These are phyloP conservation scores for Perkinsus olseni DNA, from an alignment of 169 alveolate genomes.

Conservation along the genomic window DNA sequence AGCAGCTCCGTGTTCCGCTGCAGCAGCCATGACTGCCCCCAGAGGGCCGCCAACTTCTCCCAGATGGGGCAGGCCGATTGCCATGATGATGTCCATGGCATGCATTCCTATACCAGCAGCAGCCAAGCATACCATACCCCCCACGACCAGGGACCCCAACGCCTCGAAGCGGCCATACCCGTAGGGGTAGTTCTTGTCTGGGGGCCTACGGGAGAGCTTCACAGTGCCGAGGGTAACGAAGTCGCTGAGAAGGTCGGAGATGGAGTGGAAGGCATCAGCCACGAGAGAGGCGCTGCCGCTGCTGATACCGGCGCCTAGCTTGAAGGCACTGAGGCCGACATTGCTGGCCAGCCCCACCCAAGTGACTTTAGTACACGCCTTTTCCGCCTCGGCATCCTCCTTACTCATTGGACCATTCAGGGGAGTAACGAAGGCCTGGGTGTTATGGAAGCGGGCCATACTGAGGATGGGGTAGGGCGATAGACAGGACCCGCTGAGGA, in stretches of 20 bases:
- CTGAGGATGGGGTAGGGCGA: too few species aligned
- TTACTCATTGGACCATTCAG: background rate
- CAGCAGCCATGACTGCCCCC: background rate
- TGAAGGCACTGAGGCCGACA: background rate
- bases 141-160: background rate
- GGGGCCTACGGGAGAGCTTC: background rate
- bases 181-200: slow-evolving; percentile 6
- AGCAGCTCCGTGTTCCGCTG: background rate
- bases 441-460: background rate
- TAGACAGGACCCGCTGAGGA: too few species aligned
- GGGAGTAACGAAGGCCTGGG: background rate
- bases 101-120: slow-evolving; percentile 1
- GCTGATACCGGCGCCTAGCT: background rate
- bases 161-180: slow-evolving; percentile 5
- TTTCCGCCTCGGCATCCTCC: background rate
- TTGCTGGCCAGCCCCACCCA: background rate
- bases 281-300: slow-evolving; percentile 8
- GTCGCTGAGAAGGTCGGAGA: slow-evolving; percentile 1
- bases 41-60: background rate
- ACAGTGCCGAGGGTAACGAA: background rate
- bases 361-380: background rate
- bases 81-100: background rate
- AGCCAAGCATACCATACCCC: background rate
- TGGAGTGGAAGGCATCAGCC: slow-evolving; percentile 10
- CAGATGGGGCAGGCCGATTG: background rate